Base-by-base conservation (phyloP, 768 basidiomycete genomes). In the Pisolithus tinctorius region DNA sequence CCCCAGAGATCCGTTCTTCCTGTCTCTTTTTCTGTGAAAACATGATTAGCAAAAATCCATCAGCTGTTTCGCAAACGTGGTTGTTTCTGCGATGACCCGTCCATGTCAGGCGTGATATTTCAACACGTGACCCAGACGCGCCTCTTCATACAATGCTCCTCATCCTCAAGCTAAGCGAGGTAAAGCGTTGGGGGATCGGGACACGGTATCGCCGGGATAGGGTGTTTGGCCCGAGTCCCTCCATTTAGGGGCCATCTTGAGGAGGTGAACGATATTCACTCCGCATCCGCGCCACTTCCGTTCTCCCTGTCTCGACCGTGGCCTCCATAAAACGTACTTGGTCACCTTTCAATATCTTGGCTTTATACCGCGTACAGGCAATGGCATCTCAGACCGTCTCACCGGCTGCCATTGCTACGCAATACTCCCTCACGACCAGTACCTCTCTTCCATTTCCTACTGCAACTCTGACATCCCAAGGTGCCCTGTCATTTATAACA, bases 391-490 rank as follows among this genome's bases (percentile, higher is more conserved):
- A n/a, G 7, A 45, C 53, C 7, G n/a, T 44, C 31, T 48, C 52
- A 13, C 50, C 47, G 17, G 42, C 53, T 40, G 61, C 66, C 11
- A 60, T 83, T 36, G 81, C 82, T 27, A 66, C 76, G 1, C 72
- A 69, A 53, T 84, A 75, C 61, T 70, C 71, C 10, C 74, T 86
- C 46, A 69, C 80, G 11, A 80, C 81, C 2, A 82, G 80, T 62
- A 87, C 85, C 3, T 61, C 70, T 4, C 64, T 88, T 14, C 77
- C 84, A 4, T 88, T 84, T 60, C 86, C 87, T 23, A 73, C 79
- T 4, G 73, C 80, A 4, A 84, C 83, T 0, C 76, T 77, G 51
- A 60, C 72, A n/a, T 69, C 75, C 36, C 58, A 62, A 27, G 75
- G 81, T 48, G 65, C 86, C 1, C 72, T 78, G 54, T 64, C 69